Base-by-base conservation (phyloP, 352 stramenopile species). In the Phytophthora sojae region DNA sequence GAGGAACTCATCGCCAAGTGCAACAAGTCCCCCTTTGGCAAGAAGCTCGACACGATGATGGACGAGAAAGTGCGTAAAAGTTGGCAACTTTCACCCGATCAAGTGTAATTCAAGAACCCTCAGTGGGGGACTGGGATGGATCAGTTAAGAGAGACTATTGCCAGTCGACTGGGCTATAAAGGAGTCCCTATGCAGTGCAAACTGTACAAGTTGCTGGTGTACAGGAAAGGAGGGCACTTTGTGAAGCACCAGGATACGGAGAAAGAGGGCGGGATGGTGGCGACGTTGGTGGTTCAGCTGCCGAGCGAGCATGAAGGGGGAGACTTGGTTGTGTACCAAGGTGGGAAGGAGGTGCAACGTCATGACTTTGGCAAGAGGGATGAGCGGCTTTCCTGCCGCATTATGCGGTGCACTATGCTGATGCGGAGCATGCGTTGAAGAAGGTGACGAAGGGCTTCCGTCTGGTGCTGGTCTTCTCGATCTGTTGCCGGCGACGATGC, bases 181-280 rank as follows among this genome's bases (percentile, higher is more conserved):
- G 61, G 51, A 15, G 59, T 62, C 39, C 25, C 61, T 14, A 45
- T 69, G 11, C 25, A 44, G 12, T 62, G 51, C n/a, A 35, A 21
- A 45, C 51, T 82, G 19, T 81, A 84, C 73, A 86, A 86, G 61
- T 51, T 88, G 61, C 61, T 88, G 3, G 42, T 85, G 12, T 85
- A 85, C 55, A 78, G 80, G 19, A 45, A 57, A 45, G 77, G 73
- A 5, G 80, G 78, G 25, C 76, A 81, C 58, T 86, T 88, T 53
- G 25, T 71, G 19, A 62, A 51, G n/a, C 75, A 86, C 62, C 71
- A 80, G 49, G 80, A 86, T 60, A 86, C 72, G 47, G 80, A 88
- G 68, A 86, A 88, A 57, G 76, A 84, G 50, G 37, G 57, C 32
- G 78, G 78, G 11, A 86, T 86, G 78, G 82, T 88, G 39, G 80